Evolutionary conservation across 192 early-diverging fungal genomes (phyloP), one percentile per base, ranked within the genome.

Genomic region (Oehlia diaphana): DNA sequence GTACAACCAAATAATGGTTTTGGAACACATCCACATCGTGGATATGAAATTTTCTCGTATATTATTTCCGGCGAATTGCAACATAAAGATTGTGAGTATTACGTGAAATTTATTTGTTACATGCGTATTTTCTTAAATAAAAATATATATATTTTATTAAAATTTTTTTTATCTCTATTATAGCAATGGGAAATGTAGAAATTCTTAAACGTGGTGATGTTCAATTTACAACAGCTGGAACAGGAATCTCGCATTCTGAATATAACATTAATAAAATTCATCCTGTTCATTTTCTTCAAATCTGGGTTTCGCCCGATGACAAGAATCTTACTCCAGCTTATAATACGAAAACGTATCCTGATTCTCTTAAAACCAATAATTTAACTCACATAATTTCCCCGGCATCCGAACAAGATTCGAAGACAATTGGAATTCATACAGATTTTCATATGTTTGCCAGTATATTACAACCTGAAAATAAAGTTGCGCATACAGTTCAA

Each of bases 11-110:
- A 6, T 14, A 63, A 39, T 14, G 86, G 86, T 16, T 87, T 87
- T 63, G 85, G 85, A 16, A 83, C 81, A 4, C 86, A 87, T 76
- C 66, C 75, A 8, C 86, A 87, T 74, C 35, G 47, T 13, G 72
- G 83, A 58, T 88, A 65, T 53, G 85, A 87, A 71, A 87, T 87
- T 63, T 85, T 87, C 19, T 80, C 80, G 28, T 87, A 87, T 78
- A 74, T 87, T 33, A 69, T 88, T 35, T 76, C 64, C 23, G 86
- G 86, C 26, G 81, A 78, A 63, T 75, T 87, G 37, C 63, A 82
- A 68, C 86, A 87, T 80, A 50, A 71, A 58, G 86, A 87, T 74
- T 87, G 80, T 81, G 64, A 50, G 80, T 77, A 79, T 12, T 53
- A 21, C 19, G 12, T 26, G 4, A 65, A 39, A 12, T 68, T 76